phyloP scores from a whole-genome alignment of 331 rosid genomes.

The Pyrus hybrid region DNA sequence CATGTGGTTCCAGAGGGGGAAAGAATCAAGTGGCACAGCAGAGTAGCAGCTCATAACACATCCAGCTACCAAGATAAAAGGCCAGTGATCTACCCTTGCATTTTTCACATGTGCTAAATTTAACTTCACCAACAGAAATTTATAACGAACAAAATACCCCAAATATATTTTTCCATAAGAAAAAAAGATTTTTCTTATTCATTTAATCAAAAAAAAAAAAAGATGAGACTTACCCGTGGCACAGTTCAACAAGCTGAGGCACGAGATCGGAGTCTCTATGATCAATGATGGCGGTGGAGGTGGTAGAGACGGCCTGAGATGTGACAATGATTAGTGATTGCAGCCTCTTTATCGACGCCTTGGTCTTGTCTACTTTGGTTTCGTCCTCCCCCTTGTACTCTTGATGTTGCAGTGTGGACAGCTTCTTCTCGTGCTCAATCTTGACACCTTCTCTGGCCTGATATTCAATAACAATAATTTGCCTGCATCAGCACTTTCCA shows the following conservation, averaged over 20 bases:
- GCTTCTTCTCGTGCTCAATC: constrained; percentile 87
- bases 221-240: constrained; percentile 68
- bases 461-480: constrained; percentile 18
- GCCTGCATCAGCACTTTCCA: constrained; percentile 11
- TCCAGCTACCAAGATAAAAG: constrained; percentile 46
- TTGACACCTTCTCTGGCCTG: constrained; percentile 88
- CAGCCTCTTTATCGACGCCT: constrained; percentile 72
- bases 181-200: not conserved
- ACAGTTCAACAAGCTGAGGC: constrained; percentile 89
- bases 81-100: constrained; percentile 16
- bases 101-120: not conserved
- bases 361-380: constrained; percentile 82
- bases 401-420: constrained; percentile 70
- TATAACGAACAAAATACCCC: not conserved
- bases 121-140: not conserved
- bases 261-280: constrained; percentile 88
- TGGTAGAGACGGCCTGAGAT: constrained; percentile 93
- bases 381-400: constrained; percentile 94
- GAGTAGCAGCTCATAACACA: constrained; percentile 26
- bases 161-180: not conserved
- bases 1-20: constrained; percentile 41
- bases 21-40: constrained; percentile 34
- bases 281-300: constrained; percentile 71
- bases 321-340: constrained; percentile 85
- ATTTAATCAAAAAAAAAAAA: not conserved